Base-by-base conservation (phyloP, 805 yeast species). In the Wickerhamomyces chaumierensis region DNA sequence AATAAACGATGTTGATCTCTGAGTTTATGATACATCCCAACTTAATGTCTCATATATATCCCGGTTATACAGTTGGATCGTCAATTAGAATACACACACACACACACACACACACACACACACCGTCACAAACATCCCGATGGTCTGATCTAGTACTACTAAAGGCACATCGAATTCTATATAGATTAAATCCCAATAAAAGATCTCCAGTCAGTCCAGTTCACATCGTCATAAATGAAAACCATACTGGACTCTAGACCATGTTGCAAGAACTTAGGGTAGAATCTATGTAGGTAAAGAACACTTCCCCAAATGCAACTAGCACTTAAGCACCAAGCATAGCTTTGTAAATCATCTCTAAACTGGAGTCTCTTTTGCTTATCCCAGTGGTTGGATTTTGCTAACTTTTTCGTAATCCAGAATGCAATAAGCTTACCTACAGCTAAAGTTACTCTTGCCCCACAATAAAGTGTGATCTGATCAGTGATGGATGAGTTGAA, bases 401-500 rank as follows among this genome's bases (percentile, higher is more conserved):
- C 23, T 3, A 40, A 8, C 14, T 37, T 27, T 34, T 43, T 47
- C 8, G 52, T 46, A n/a, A 42, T 8, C 19, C 40, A 45, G 29
- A 38, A 48, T 0, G 55, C 56, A 3, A 56, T 36, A 18, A 60
- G 38, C 23, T 50, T 42, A 2, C 81, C 79, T 4, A 69, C 36
- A 0, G 83, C 90, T 33, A 83, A 52, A 36, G 74, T 52, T 4
- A 80, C 84, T 33, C 94, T 64, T 3, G 85, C 75, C 40, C 78
- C 70, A 44, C 85, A 79, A 50, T 82, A 82, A 37, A 82, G 65
- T 2, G 87, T 82, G 46, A 82, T 72, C 56, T 81, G 88, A 44
- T 75, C 80, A n/a, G 82, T 67, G 21, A 81, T 77, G 4, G 64
- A 69, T 16, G 54, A 61, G 43, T 56, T 55, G 44, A 72, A 68